These are phyloP conservation scores for Brettanomyces naardenensis DNA, from an alignment of 805 yeast genomes.

Conservation along the genomic window DNA sequence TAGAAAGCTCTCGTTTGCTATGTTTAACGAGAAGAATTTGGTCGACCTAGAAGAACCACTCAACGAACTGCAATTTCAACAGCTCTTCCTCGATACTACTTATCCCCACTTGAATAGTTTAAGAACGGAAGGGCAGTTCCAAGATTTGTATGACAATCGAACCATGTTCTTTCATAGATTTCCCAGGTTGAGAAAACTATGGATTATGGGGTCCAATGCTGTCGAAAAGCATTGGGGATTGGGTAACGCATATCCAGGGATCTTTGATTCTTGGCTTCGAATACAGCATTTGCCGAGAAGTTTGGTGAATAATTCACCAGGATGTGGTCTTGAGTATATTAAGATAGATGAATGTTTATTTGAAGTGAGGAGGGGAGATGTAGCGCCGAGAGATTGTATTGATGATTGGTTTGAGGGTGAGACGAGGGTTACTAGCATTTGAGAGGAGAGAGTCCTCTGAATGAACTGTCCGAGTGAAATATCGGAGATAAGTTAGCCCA, in stretches of 20 bases:
- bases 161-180: constrained; percentile 22
- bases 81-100: constrained; percentile 7
- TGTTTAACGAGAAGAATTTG: constrained; percentile 15
- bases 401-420: constrained; percentile 37
- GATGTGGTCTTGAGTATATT: constrained; percentile 29
- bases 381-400: constrained; percentile 37
- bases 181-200: constrained; percentile 27
- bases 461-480: no score
- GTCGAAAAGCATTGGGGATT: constrained; percentile 51
- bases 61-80: constrained; percentile 10
- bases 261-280: constrained; percentile 49
- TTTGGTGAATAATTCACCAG: constrained; percentile 17
- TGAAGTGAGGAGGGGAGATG: constrained; percentile 23
- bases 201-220: constrained; percentile 41
- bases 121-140: constrained; percentile 30
- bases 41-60: constrained; percentile 14
- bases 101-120: constrained; percentile 28
- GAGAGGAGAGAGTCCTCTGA: no score
- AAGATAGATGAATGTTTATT: constrained; percentile 44
- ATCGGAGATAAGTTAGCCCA: background rate
- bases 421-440: constrained; percentile 16
- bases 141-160: constrained; percentile 24
- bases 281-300: constrained; percentile 45
- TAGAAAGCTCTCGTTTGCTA: constrained; percentile 18
- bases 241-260: constrained; percentile 44